phyloP scores from a whole-genome alignment of 2,329 filamentous ascomycete species.

The Neopestalotiopsis clavispora region DNA sequence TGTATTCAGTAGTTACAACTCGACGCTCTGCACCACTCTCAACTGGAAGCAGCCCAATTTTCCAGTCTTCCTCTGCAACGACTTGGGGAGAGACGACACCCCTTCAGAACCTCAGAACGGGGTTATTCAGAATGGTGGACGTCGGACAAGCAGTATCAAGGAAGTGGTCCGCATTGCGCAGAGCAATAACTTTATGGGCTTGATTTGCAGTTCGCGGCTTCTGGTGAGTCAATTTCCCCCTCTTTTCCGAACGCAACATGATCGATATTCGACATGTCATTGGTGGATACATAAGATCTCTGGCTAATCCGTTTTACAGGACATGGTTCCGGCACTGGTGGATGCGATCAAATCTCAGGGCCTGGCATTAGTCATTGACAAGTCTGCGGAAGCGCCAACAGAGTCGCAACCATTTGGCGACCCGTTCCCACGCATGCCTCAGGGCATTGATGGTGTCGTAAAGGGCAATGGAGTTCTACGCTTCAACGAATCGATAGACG shows the following conservation, averaged over 20 bases:
- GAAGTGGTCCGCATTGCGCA: conserved; percentile 92
- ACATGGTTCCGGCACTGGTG: conserved; percentile 89
- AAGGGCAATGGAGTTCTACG: conserved; percentile 85
- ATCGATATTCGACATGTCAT: not conserved
- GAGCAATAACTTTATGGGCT: conserved; percentile 97
- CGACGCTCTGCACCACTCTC: conserved; percentile 86
- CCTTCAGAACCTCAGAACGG: conserved; percentile 39
- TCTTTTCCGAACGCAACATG: not conserved
- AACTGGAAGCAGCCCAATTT: conserved; percentile 99
- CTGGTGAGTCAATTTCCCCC: conserved; percentile 64
- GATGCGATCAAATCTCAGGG: conserved; percentile 95
- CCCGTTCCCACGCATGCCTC: conserved; percentile 67
- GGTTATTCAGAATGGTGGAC: conserved; percentile 61
- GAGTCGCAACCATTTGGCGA: conserved; percentile 47
- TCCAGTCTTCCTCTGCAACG: conserved; percentile 93
- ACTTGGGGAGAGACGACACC: conserved; percentile 70
- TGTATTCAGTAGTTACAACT: conserved; percentile 92
- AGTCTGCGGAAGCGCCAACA: conserved; percentile 63
- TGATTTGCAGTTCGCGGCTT: conserved; percentile 87
- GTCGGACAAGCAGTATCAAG: conserved; percentile 85
- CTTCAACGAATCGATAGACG: conserved; percentile 91
- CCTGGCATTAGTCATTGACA: conserved; percentile 88
- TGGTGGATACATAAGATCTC: not conserved
- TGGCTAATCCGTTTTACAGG: conserved; percentile 54
- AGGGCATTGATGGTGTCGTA: conserved; percentile 86